Conservation (phyloP, 148 eudicot genomes). For the Spergularia bocconei region DNA sequence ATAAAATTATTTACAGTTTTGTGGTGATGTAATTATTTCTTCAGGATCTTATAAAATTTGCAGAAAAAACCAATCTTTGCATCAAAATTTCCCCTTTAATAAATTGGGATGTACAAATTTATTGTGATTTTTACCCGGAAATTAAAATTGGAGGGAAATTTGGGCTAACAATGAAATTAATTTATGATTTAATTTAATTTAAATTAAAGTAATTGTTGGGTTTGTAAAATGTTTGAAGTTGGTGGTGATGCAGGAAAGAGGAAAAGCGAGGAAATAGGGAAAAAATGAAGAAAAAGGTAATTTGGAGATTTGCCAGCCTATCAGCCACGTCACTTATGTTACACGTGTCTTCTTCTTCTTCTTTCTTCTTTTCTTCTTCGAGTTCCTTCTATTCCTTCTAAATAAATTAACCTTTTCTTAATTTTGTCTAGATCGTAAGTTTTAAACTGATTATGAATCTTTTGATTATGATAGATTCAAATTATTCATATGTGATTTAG, state of each 20-base stretch:
- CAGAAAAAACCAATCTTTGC: slow-evolving; percentile 17
- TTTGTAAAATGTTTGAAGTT: neutral
- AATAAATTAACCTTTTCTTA: neutral
- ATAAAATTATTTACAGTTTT: neutral
- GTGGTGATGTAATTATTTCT: neutral
- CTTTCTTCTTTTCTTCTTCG: slow-evolving; percentile 21
- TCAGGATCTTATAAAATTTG: neutral
- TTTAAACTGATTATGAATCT: too few relatives aligned
- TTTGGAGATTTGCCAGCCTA: slow-evolving; percentile 26
- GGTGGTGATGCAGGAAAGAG: slow-evolving; percentile 12
- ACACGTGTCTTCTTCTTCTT: slow-evolving; percentile 24
- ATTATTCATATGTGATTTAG: too few relatives aligned
- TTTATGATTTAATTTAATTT: neutral
- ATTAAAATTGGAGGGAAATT: slow-evolving; percentile 26
- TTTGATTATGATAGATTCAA: too few relatives aligned
- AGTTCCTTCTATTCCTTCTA: slow-evolving; percentile 12
- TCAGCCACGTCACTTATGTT: slow-evolving; percentile 28
- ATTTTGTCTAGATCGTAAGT: too few relatives aligned
- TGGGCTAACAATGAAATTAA: neutral
- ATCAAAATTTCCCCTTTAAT: neutral
- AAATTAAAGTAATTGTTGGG: neutral
- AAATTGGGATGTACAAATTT: neutral
- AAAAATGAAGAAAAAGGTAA: neutral
- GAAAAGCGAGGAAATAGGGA: slow-evolving; percentile 17
- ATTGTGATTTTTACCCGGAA: neutral